phyloP scores from a whole-genome alignment of 148 eudicot species.

The Spergularia bocconei region DNA sequence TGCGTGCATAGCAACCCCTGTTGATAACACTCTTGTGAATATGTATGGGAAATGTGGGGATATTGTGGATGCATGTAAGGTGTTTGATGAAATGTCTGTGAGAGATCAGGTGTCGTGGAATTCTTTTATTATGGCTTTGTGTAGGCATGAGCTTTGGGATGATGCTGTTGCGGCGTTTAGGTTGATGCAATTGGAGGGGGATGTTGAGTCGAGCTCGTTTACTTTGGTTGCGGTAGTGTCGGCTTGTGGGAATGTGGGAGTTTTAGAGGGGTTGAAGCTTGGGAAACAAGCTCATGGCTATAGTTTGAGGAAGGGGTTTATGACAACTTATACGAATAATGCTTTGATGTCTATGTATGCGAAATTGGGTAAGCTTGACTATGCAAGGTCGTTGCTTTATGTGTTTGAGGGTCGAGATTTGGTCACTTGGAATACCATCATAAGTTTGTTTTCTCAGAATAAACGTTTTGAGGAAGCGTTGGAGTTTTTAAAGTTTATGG shows the following conservation, averaged over 20 bases:
- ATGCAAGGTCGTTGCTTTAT: constrained; percentile 54
- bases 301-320: constrained; percentile 57
- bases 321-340: constrained; percentile 53
- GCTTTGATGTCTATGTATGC: constrained; percentile 90
- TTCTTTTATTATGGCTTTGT: constrained; percentile 62
- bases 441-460: constrained; percentile 68
- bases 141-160: constrained; percentile 63
- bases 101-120: constrained; percentile 91
- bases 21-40: constrained; percentile 66
- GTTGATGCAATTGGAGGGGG: constrained; percentile 43
- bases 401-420: constrained; percentile 51
- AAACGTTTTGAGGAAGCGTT: constrained; percentile 58
- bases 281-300: constrained; percentile 82
- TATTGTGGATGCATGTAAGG: constrained; percentile 42
- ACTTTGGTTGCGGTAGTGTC: constrained; percentile 63
- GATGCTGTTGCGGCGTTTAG: constrained; percentile 60
- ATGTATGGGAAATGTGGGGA: constrained; percentile 72
- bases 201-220: constrained; percentile 59
- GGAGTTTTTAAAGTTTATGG: constrained; percentile 47
- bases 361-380: constrained; percentile 57
- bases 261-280: constrained; percentile 47
- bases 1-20: constrained; percentile 37
- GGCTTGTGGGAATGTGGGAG: constrained; percentile 55
- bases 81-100: constrained; percentile 64
- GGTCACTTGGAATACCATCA: constrained; percentile 86